A percentile compares a stretch with the other conserved stretches of the same genome.
Evolutionary conservation across 257 asterid species (phyloP).

Genomic region (Jasminum sambac): DNA sequence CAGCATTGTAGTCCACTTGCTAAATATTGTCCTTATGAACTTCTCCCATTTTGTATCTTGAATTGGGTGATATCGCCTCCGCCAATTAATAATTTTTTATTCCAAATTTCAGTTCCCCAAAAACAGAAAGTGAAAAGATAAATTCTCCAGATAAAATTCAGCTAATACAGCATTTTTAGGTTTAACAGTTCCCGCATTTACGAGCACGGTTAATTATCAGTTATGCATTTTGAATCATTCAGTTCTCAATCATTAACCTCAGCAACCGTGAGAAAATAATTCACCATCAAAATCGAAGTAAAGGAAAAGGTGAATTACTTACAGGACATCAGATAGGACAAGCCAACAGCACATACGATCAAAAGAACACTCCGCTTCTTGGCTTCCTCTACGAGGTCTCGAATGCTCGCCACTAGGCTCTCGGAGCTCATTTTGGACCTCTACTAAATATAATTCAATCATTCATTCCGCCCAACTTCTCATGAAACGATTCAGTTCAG

Average conservation of each 20-base stretch:
- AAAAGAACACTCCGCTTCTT: conserved; percentile 48
- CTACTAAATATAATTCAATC: conserved; percentile 20
- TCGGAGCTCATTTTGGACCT: conserved; percentile 44
- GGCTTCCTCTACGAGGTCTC: conserved; percentile 57
- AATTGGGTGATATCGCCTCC: not conserved
- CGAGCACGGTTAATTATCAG: not conserved
- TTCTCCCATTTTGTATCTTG: not conserved
- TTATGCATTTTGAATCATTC: conserved; percentile 9
- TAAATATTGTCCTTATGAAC: conserved; percentile 9
- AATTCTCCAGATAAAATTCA: conserved; percentile 10
- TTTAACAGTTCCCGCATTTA: conserved; percentile 11
- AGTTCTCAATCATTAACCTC: conserved; percentile 10
- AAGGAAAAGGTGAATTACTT: conserved; percentile 30
- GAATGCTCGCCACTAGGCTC: conserved; percentile 34
- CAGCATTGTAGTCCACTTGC: not conserved
- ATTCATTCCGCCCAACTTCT: conserved; percentile 25
- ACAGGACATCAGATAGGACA: conserved; percentile 58
- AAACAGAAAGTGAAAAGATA: not conserved
- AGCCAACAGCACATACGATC: conserved; percentile 48
- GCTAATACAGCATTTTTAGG: conserved; percentile 1
- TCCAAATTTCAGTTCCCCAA: not conserved
- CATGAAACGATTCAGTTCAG: conserved; percentile 16
- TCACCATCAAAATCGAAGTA: conserved; percentile 17
- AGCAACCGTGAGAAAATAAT: conserved; percentile 12
- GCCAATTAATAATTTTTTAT: not conserved